Conservation (phyloP, 768 basidiomycete species). For the Russula dissimulans region DNA sequence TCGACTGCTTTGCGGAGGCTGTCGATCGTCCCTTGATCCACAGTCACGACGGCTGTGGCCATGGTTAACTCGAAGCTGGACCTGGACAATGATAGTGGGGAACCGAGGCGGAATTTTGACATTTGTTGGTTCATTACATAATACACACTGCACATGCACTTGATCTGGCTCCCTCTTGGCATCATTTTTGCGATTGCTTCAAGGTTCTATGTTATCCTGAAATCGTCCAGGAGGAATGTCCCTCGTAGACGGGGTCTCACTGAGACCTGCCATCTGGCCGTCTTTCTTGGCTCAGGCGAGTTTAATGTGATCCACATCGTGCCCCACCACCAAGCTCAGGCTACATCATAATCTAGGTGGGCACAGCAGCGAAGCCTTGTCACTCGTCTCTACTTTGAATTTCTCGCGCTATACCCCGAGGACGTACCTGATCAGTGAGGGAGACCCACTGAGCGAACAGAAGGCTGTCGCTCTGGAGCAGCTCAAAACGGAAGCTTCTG, state of each 20-base stretch:
- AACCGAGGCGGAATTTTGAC: too few species aligned
- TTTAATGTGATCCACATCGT: constrained; percentile 1
- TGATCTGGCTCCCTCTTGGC: background rate
- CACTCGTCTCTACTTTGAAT: constrained; percentile 63
- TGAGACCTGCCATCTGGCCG: constrained; percentile 47
- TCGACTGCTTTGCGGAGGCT: constrained; percentile 54
- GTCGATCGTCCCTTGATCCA: constrained; percentile 44
- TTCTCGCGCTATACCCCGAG: constrained; percentile 66
- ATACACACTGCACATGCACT: background rate
- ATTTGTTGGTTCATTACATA: background rate
- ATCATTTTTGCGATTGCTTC: background rate
- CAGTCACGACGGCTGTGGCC: constrained; percentile 14
- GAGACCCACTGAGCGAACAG: constrained; percentile 66
- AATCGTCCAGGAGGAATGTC: constrained; percentile 19
- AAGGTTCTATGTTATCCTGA: constrained; percentile 21
- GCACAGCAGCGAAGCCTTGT: constrained; percentile 83
- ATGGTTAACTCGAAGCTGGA: background rate
- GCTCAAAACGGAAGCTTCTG: constrained; percentile 23
- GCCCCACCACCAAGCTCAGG: constrained; percentile 10
- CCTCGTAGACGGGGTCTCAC: constrained; percentile 3
- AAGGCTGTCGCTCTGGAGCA: constrained; percentile 63
- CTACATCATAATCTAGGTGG: constrained; percentile 51
- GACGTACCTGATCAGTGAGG: constrained; percentile 73
- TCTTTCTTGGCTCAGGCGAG: constrained; percentile 91
- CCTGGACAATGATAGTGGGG: too few species aligned